Conservation (phyloP, 2,329 filamentous ascomycete species). For the Elsinoe ampelina region DNA sequence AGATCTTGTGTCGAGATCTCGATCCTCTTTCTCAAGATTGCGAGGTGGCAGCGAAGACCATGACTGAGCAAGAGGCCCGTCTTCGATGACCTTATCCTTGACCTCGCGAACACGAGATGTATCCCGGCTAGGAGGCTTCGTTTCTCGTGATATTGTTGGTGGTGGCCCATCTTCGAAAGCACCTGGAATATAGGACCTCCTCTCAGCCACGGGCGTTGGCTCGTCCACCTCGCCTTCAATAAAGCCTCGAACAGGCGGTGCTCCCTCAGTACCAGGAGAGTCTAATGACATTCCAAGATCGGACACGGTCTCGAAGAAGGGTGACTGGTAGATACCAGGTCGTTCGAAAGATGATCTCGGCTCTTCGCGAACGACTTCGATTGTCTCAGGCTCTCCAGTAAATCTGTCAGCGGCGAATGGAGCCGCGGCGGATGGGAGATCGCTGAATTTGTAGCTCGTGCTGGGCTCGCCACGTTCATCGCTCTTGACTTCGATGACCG, state of each 20-base stretch:
- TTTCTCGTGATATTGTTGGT: slow-evolving; percentile 14
- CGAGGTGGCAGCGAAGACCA: neutral
- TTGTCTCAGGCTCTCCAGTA: slow-evolving; percentile 15
- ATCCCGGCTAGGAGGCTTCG: neutral
- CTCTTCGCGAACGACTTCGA: slow-evolving; percentile 16
- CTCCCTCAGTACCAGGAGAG: slow-evolving; percentile 26
- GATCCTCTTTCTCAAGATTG: neutral
- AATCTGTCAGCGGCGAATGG: slow-evolving; percentile 15
- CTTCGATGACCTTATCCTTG: neutral
- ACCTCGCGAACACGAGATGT: slow-evolving; percentile 3
- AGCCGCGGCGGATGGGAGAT: slow-evolving; percentile 13
- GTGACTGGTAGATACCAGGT: slow-evolving; percentile 26
- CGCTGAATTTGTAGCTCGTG: slow-evolving; percentile 26
- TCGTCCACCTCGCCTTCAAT: slow-evolving; percentile 42
- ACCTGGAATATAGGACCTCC: slow-evolving; percentile 49
- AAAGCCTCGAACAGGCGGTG: slow-evolving; percentile 27
- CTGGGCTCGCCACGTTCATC: slow-evolving; percentile 24
- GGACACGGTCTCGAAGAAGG: slow-evolving; percentile 35
- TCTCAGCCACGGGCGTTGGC: slow-evolving; percentile 46
- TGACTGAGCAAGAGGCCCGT: neutral
- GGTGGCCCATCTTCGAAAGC: slow-evolving; percentile 38
- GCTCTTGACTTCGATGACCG: slow-evolving; percentile 32
- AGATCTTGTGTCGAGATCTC: slow-evolving; percentile 6
- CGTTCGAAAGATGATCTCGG: slow-evolving; percentile 7
- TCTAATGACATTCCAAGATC: slow-evolving; percentile 27